Base-by-base conservation (phyloP, 2,329 filamentous ascomycete genomes). In the Colletotrichum shisoi region DNA sequence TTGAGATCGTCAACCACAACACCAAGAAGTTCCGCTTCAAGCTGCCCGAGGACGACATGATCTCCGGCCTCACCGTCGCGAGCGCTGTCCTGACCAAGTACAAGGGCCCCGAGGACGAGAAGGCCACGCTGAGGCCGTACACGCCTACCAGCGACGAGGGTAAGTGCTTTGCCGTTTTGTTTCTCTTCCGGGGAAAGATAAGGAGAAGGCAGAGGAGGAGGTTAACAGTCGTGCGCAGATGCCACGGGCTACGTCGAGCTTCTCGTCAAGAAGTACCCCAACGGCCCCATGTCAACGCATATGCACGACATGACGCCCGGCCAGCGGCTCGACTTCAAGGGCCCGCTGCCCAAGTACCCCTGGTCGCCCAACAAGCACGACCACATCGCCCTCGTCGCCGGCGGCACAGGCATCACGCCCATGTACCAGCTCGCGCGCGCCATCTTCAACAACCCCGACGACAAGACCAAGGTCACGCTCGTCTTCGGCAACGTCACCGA, bases 381-480 rank as follows among this genome's bases (percentile, higher is more conserved):
- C 69, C 93, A 98, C 83, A 88, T 96, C 73, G 90, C 87, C 45
- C 84, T 94, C 71, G 87, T 99, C 70, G 93, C 94, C n/a, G 95
- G 95, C 74, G 95, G 95, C 71, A 97, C 95, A 8, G 95, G 95
- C 69, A 96, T 99, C 79, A 95, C 95, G 12, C 95, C 95, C 72
- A 97, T 98, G 94, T 98, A 92, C 85, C 95, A 99, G 84, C 89
- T 99, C 52, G 84, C 88, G 71, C 92, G 92, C 70, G 86, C 89
- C 76, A 97, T 99, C 82, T 96, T 98, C 89, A 92, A 90, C 81
- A 96, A 97, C 87, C 93, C 94, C 68, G 87, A 92, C 49, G 95
- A 99, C 83, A 94, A 95, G 87, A 99, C 95, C 74, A 96, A 97
- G 84, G 93, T 99, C 48, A 98, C 94, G 6, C 88, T 99, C 39